A percentile compares a stretch with the other conserved stretches of the same genome.
phyloP scores from a whole-genome alignment of 768 basidiomycete species.

The Cystofilobasidium bisporidii region DNA sequence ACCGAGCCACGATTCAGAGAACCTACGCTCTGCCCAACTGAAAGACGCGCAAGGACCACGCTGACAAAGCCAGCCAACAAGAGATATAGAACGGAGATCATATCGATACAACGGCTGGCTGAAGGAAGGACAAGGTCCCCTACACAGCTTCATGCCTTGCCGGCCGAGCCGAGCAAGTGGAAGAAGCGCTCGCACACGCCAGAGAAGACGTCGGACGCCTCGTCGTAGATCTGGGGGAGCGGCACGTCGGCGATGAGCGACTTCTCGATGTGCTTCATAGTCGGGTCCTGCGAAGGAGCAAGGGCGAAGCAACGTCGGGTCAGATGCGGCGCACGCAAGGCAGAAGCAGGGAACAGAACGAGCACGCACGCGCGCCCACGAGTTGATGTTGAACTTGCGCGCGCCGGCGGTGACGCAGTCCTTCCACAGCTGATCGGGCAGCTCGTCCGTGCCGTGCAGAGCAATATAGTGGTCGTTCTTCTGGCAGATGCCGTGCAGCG shows the following conservation, averaged over 20 bases:
- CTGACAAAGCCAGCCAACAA: no score
- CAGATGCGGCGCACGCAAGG: neutral
- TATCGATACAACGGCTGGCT: no score
- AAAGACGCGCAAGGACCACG: no score
- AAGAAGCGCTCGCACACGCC: slow-evolving; percentile 17
- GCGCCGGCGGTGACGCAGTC: slow-evolving; percentile 38
- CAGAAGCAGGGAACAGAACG: neutral
- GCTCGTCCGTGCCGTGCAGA: slow-evolving; percentile 41
- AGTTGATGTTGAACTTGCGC: slow-evolving; percentile 19
- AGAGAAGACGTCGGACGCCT: slow-evolving; percentile 2
- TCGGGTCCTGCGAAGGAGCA: neutral
- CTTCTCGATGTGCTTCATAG: neutral
- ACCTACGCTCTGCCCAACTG: no score
- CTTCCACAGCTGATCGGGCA: slow-evolving; percentile 37
- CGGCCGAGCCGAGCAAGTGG: neutral
- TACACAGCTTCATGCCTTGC: neutral
- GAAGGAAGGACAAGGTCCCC: no score
- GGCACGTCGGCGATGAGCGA: neutral
- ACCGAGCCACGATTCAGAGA: no score
- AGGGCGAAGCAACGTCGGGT: neutral
- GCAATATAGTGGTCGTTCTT: slow-evolving; percentile 5
- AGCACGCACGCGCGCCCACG: slow-evolving; percentile 4
- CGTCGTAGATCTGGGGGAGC: slow-evolving; percentile 9
- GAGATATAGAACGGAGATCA: no score
- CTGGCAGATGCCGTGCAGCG: neutral